Conservation (phyloP, 2,329 filamentous ascomycete genomes). For the Penicillium sclerotiorum region DNA sequence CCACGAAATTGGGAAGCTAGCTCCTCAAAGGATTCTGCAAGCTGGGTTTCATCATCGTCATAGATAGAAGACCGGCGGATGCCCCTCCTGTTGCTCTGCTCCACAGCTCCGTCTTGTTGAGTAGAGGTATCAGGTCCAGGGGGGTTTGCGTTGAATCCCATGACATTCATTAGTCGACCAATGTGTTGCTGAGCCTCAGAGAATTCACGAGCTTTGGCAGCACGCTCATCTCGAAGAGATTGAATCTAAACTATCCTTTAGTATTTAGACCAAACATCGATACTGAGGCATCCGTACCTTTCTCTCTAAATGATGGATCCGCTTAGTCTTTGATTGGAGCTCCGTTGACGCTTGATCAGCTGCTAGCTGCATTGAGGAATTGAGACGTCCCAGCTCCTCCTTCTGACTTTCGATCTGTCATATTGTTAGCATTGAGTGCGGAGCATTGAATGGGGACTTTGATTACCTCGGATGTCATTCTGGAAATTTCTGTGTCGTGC, state of each 20-base stretch:
- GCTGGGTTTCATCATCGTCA: constrained; percentile 21
- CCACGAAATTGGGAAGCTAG: constrained; percentile 18
- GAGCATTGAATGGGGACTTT: not conserved
- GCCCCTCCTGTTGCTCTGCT: constrained; percentile 10
- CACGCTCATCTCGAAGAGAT: constrained; percentile 37
- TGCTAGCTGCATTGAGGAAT: constrained; percentile 27
- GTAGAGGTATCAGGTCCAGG: constrained; percentile 9
- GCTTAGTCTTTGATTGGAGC: constrained; percentile 33
- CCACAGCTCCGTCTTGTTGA: not conserved
- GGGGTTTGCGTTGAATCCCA: constrained; percentile 36
- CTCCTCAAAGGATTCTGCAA: constrained; percentile 26
- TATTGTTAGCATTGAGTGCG: constrained; percentile 3
- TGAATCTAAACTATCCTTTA: constrained; percentile 30
- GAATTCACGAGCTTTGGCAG: constrained; percentile 42
- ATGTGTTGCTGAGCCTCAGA: constrained; percentile 45
- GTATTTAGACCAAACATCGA: not conserved
- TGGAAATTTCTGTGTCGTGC: constrained; percentile 23
- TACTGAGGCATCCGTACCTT: constrained; percentile 27
- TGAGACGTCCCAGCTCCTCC: constrained; percentile 30
- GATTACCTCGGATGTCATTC: constrained; percentile 25
- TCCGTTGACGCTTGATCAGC: constrained; percentile 29
- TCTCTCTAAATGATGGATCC: constrained; percentile 35
- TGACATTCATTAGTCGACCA: constrained; percentile 40
- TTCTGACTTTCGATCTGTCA: constrained; percentile 27
- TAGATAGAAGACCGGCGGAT: constrained; percentile 19